Evolutionary conservation across 2,329 filamentous ascomycete species (phyloP).

Genomic region (Albophoma yamanashiensis): DNA sequence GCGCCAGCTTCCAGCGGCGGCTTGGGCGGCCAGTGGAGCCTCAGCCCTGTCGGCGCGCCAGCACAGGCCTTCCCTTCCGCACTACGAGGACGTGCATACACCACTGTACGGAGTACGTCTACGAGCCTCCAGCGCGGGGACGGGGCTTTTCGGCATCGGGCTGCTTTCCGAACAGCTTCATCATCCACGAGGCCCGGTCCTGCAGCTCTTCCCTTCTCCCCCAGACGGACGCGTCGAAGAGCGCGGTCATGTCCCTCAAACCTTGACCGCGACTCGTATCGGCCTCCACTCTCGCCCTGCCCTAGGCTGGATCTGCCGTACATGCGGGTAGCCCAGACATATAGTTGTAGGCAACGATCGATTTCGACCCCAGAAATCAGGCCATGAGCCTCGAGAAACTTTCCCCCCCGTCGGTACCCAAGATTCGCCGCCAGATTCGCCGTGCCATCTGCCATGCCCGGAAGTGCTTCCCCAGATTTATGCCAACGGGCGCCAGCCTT

Average conservation of each 20-base stretch:
- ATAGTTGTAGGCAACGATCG: neutral
- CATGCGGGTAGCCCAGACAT: neutral
- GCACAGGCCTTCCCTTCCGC: no score
- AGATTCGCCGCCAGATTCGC: neutral
- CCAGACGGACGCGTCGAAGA: neutral
- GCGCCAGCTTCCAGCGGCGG: no score
- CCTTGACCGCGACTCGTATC: neutral
- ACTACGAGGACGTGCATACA: no score
- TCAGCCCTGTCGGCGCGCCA: no score
- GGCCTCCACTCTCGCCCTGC: neutral
- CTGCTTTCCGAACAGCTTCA: no score
- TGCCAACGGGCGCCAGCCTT: neutral
- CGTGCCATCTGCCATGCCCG: neutral
- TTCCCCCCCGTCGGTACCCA: neutral
- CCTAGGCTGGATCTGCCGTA: neutral
- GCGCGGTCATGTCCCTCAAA: neutral
- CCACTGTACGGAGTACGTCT: no score
- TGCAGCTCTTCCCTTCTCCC: neutral
- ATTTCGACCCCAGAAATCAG: neutral
- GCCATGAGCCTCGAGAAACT: neutral
- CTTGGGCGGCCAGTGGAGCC: no score
- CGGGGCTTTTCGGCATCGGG: no score
- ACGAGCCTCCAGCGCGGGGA: no score
- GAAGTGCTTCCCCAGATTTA: slow-evolving; percentile 1
- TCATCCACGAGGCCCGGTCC: no score